Percentiles rank a stretch among this genome's conserved stretches.
Evolutionary conservation across 2,329 filamentous ascomycete genomes (phyloP).

Genomic region (Hymenotorrendiella dingleyae): DNA sequence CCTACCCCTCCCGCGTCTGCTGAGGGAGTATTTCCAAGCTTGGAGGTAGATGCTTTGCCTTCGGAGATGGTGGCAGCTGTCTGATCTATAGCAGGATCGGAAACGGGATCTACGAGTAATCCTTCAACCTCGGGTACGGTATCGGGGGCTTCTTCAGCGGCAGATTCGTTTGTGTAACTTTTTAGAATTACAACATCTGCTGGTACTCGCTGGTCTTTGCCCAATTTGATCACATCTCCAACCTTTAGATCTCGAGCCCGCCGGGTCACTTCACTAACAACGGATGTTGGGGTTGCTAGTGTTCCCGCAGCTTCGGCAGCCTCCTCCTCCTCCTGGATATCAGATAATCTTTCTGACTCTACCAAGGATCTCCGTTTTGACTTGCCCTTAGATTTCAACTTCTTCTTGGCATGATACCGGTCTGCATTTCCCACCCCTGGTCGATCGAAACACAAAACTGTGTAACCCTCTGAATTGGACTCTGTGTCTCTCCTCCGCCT

Average conservation of each 20-base stretch:
- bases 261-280: slow-evolving; percentile 63
- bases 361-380: slow-evolving; percentile 17
- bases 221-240: slow-evolving; percentile 88
- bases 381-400: slow-evolving; percentile 42
- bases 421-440: slow-evolving; percentile 33
- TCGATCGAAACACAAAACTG: slow-evolving; percentile 66
- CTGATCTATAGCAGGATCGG: slow-evolving; percentile 26
- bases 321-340: slow-evolving; percentile 66
- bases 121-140: slow-evolving; percentile 11
- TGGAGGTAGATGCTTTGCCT: slow-evolving; percentile 20
- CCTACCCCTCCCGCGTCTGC: slow-evolving; percentile 40
- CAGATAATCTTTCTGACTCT: slow-evolving; percentile 46
- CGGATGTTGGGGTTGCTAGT: slow-evolving; percentile 39
- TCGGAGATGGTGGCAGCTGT: slow-evolving; percentile 16
- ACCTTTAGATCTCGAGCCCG: slow-evolving; percentile 87
- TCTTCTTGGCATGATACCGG: slow-evolving; percentile 35
- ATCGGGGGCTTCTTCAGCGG: slow-evolving; percentile 13
- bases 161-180: slow-evolving; percentile 58
- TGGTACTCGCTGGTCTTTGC: slow-evolving; percentile 87
- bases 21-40: slow-evolving; percentile 23
- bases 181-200: slow-evolving; percentile 92
- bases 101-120: slow-evolving; percentile 28
- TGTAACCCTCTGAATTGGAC: slow-evolving; percentile 88
- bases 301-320: slow-evolving; percentile 39
- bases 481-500: slow-evolving; percentile 82